phyloP scores from a whole-genome alignment of 2,329 filamentous ascomycete genomes.

The Fusarium sp. region DNA sequence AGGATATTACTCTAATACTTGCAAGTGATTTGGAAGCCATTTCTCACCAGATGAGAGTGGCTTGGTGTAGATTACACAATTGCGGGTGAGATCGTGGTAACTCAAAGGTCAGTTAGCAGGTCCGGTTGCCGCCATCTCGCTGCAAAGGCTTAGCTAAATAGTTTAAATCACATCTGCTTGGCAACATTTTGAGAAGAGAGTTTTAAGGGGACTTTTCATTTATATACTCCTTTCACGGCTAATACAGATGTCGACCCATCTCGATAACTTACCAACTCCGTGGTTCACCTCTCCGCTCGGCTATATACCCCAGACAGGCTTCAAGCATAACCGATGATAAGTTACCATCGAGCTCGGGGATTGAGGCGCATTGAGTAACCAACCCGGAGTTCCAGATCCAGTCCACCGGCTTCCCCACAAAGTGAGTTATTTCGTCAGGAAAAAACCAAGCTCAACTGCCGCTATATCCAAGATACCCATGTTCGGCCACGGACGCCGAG shows the following conservation, averaged over 20 bases:
- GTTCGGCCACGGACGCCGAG: conserved; percentile 6
- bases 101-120: not conserved
- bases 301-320: not conserved
- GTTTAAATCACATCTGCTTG: too few relatives aligned
- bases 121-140: too few relatives aligned
- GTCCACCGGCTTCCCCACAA: not conserved
- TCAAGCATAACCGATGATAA: not conserved
- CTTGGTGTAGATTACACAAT: not conserved
- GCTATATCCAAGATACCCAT: too few relatives aligned
- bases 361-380: not conserved
- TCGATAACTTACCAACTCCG: not conserved
- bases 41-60: not conserved
- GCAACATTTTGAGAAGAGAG: too few relatives aligned
- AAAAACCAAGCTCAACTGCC: not conserved
- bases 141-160: too few relatives aligned
- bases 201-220: too few relatives aligned
- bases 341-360: not conserved
- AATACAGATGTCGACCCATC: too few relatives aligned
- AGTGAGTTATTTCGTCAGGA: not conserved
- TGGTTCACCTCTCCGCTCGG: not conserved
- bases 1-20: too few relatives aligned
- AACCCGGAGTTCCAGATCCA: not conserved
- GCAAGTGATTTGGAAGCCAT: too few relatives aligned
- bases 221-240: too few relatives aligned
- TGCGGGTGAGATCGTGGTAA: not conserved